Percentiles rank a stretch among this genome's conserved stretches.
Evolutionary conservation across 331 rosid species (phyloP).

Genomic region (Quercus phellos): DNA sequence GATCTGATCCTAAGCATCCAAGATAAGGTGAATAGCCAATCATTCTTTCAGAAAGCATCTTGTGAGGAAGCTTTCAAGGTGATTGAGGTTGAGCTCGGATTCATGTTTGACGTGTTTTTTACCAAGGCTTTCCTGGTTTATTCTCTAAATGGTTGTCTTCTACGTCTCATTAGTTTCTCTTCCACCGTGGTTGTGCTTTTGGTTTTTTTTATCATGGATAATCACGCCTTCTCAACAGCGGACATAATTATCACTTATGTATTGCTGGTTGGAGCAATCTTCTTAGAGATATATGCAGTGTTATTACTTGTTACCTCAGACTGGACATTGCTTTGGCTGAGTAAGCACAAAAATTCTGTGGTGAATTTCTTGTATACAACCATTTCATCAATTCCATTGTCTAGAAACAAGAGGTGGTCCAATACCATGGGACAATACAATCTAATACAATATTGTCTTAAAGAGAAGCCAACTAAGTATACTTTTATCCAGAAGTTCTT

Average conservation of each 20-base stretch:
- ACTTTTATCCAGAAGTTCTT: background rate
- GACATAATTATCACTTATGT: constrained; percentile 20
- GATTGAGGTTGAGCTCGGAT: constrained; percentile 45
- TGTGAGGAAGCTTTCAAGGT: constrained; percentile 19
- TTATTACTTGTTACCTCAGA: constrained; percentile 16
- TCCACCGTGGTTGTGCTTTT: constrained; percentile 1
- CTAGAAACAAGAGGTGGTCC: too few relatives aligned
- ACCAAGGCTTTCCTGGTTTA: constrained; percentile 26
- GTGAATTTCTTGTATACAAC: background rate
- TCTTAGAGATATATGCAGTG: constrained; percentile 11
- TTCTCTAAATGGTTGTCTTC: constrained; percentile 8
- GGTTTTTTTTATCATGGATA: background rate
- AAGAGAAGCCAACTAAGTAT: too few relatives aligned
- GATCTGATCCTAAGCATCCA: constrained; percentile 32
- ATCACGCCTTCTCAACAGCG: constrained; percentile 1
- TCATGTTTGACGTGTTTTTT: constrained; percentile 37
- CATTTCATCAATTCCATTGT: background rate
- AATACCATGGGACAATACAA: too few relatives aligned
- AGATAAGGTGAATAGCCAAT: constrained; percentile 5
- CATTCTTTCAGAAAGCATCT: constrained; percentile 6
- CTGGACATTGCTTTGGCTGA: constrained; percentile 27
- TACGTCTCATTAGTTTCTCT: constrained; percentile 11
- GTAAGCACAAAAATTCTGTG: constrained; percentile 19
- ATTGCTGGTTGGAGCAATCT: constrained; percentile 22
- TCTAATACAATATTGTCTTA: too few relatives aligned